Conservation (phyloP, 257 asterid genomes). For the Asclepias syriaca region DNA sequence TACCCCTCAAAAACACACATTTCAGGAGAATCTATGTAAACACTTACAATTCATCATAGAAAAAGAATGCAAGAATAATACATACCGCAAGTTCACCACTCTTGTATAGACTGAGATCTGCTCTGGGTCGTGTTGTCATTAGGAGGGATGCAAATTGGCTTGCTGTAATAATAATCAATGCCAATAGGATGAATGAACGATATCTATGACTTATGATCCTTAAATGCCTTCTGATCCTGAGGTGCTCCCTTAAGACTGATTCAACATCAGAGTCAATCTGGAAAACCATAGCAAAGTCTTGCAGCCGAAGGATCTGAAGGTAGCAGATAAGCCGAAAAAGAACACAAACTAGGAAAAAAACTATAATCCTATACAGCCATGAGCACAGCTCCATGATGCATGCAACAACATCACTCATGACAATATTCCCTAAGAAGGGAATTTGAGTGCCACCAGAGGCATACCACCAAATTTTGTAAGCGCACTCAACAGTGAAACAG, state of each 20-base stretch:
- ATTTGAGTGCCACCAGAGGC: slow-evolving; percentile 72
- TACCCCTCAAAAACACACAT: neutral
- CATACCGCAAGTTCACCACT: slow-evolving; percentile 89
- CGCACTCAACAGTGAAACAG: slow-evolving; percentile 70
- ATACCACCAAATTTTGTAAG: slow-evolving; percentile 93
- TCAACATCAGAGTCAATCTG: slow-evolving; percentile 66
- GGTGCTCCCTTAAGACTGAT: slow-evolving; percentile 69
- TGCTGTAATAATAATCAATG: slow-evolving; percentile 61
- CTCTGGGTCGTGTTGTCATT: slow-evolving; percentile 59
- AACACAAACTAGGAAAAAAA: slow-evolving; percentile 79
- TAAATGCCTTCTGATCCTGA: slow-evolving; percentile 78
- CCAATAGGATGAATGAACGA: slow-evolving; percentile 60
- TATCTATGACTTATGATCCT: slow-evolving; percentile 86
- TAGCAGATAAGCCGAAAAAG: slow-evolving; percentile 83
- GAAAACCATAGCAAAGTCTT: slow-evolving; percentile 78
- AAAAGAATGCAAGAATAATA: slow-evolving; percentile 2
- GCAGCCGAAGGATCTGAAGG: slow-evolving; percentile 86
- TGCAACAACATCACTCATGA: slow-evolving; percentile 73
- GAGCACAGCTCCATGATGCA: slow-evolving; percentile 83
- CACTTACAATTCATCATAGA: neutral
- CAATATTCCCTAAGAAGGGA: slow-evolving; percentile 70
- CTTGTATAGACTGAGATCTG: slow-evolving; percentile 49
- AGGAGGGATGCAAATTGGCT: slow-evolving; percentile 89
- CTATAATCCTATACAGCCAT: slow-evolving; percentile 84
- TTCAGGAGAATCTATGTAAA: neutral